Base-by-base conservation (phyloP, 2,329 filamentous ascomycete genomes). In the Xylaria sp. region DNA sequence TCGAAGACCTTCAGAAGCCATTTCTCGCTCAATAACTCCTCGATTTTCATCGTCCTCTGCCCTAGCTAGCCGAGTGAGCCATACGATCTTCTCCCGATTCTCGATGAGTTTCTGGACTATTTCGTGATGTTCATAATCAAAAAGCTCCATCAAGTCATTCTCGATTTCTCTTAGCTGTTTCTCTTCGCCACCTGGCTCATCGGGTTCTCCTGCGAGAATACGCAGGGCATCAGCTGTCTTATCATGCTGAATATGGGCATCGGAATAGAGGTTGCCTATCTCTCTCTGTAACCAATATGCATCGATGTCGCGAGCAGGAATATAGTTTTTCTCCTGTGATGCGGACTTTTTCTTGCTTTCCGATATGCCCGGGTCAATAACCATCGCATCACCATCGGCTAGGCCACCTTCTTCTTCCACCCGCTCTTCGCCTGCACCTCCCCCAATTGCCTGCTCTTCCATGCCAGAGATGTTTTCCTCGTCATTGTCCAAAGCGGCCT, bases 71-170 rank as follows among this genome's bases (percentile, higher is more conserved):
- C 89, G 89, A 11, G 95, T 98, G 45, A 96, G 91, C 96, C 96
- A 99, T 11, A 97, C 92, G 63, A 99, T 89, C 82, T 96, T 96
- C 74, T 97, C 93, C 64, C 93, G 88, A 79, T 99, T 99, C 72
- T 91, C 89, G 63, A 98, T 94, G 17, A 99, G 86, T 79, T 93
- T 95, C 70, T 93, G 90, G 29, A 98, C 96, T 61, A 97, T 86
- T 70, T 97, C 94, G 68, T 96, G 93, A 75, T 97, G 92, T 74
- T 98, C 95, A 75, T 97, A 99, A 75, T 99, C 96, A 73, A 99
- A 98, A 0, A 99, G 86, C 74, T 97, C 96, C 92, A 98, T 98
- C 65, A 99, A 85, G 69, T 99, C 96, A 79, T 99, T 99, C 76
- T 99, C 96, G 63, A 98, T 94, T 75, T 99, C 95, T 74, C 95